Base-by-base conservation (phyloP, 306 rosid genomes). In the Glycine tomentella region DNA sequence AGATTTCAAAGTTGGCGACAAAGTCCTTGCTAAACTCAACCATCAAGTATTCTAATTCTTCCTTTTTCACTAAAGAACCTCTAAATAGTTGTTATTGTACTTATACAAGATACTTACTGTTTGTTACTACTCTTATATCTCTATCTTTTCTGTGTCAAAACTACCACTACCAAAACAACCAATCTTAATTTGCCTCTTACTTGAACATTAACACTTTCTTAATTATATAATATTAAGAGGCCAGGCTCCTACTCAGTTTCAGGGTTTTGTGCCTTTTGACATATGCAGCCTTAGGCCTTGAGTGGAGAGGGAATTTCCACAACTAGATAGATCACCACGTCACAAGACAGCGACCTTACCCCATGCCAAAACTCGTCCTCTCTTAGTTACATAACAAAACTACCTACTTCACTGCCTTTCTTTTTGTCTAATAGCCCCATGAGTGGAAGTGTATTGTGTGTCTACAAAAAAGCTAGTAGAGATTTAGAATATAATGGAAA, bases 1-100 rank as follows among this genome's bases (percentile, higher is more conserved):
- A 57, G 87, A 86, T 80, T 84, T 91, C 67, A 81, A 84, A 90
- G 84, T 57, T 31, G 94, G 97, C 4, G 96, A 93, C 74, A 90
- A 93, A 93, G 91, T 90, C 63, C 46, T 90, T 42, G 74, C 93
- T n/a, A 74, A 77, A 78, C 88, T 89, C 38, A 10, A 42, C 36
- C 69, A 33, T 81, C 74, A 8, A 13, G 95, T 91, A 89, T 10
- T 44, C 17, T 74, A 80, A 65, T 12, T 74, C 48, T 72, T 78
- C 17, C 55, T 0, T 25, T 68, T 38, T 38, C 44, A 38, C 44
- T 25, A 25, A 25, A 25, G 31, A 25, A 25, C 31, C 31, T 25
- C 31, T 25, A 1, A 25, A 25, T 25, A 25, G 31, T 25, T 25
- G 31, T 25, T 25, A 25, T 25, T 25, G 31, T 25, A 25, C 31